Evolutionary conservation across 108 stramenopile genomes (phyloP).

Genomic region (Pseudonitzschia pungens): DNA sequence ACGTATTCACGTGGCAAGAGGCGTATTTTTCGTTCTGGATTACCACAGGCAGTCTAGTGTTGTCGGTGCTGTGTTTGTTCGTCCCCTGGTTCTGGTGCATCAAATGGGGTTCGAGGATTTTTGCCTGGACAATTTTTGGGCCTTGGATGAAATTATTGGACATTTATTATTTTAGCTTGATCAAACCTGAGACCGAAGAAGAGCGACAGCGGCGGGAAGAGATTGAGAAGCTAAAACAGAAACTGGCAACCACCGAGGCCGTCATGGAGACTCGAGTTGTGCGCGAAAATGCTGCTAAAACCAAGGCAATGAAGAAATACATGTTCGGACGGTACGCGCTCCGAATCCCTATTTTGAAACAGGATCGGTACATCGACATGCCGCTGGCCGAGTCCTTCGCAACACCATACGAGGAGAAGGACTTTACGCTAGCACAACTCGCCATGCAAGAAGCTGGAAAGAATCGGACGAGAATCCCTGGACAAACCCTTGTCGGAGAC

Average conservation of each 20-base stretch:
- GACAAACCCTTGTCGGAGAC: constrained; percentile 69
- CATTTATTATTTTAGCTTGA: constrained; percentile 34
- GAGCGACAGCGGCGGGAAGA: constrained; percentile 32
- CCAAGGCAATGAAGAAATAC: constrained; percentile 70
- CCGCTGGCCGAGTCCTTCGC: constrained; percentile 71
- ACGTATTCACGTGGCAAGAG: constrained; percentile 79
- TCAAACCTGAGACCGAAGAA: constrained; percentile 46
- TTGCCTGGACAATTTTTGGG: constrained; percentile 69
- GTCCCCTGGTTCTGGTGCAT: constrained; percentile 69
- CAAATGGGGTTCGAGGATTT: constrained; percentile 57
- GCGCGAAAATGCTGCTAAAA: constrained; percentile 63
- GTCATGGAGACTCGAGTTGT: constrained; percentile 36
- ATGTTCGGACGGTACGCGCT: constrained; percentile 72
- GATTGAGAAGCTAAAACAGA: constrained; percentile 18
- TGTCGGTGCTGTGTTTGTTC: constrained; percentile 55
- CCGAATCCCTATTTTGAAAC: constrained; percentile 64
- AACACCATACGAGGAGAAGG: constrained; percentile 42
- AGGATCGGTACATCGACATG: constrained; percentile 60
- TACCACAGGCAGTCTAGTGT: constrained; percentile 44
- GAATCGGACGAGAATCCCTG: constrained; percentile 49
- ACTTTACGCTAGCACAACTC: constrained; percentile 54
- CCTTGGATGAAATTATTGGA: constrained; percentile 86
- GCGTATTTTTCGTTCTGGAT: constrained; percentile 68
- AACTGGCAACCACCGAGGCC: constrained; percentile 12
- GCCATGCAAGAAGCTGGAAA: constrained; percentile 82